phyloP scores from a whole-genome alignment of 2,329 filamentous ascomycete species.

The Beauveria rudraprayagi region DNA sequence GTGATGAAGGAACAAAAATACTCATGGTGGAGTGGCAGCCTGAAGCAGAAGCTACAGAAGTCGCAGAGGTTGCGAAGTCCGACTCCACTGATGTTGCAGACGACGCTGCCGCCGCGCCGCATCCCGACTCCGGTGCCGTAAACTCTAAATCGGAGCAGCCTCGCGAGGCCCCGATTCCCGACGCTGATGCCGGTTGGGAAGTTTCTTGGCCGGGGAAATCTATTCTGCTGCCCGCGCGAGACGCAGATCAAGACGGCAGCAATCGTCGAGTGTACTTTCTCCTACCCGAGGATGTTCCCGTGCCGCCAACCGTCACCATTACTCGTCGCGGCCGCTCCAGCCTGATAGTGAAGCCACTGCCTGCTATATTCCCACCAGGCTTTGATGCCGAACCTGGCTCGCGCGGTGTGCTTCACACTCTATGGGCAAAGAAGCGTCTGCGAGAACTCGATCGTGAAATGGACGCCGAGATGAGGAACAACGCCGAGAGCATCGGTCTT shows the following conservation, averaged over 20 bases:
- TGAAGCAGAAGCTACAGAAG: constrained; percentile 6
- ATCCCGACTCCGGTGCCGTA: not conserved
- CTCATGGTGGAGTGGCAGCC: constrained; percentile 86
- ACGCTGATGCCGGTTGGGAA: constrained; percentile 48
- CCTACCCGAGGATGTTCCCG: constrained; percentile 60
- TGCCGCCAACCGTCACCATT: constrained; percentile 68
- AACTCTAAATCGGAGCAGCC: not conserved
- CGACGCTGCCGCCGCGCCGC: not conserved
- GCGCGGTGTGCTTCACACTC: constrained; percentile 77
- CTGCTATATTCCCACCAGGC: constrained; percentile 76
- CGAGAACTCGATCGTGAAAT: constrained; percentile 72
- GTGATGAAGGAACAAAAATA: constrained; percentile 80
- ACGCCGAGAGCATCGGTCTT: constrained; percentile 73
- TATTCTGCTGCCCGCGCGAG: constrained; percentile 56
- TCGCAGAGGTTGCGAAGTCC: not conserved
- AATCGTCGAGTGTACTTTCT: constrained; percentile 70
- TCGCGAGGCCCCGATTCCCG: constrained; percentile 12
- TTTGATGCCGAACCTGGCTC: constrained; percentile 63
- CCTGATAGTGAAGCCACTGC: constrained; percentile 66
- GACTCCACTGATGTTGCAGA: not conserved
- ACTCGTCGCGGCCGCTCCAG: constrained; percentile 31
- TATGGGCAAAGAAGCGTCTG: constrained; percentile 81
- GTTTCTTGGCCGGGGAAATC: constrained; percentile 79
- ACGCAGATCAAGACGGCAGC: constrained; percentile 23
- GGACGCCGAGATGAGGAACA: constrained; percentile 59